Conservation (phyloP, 2,329 filamentous ascomycete species). For the Botrytis squamosa region DNA sequence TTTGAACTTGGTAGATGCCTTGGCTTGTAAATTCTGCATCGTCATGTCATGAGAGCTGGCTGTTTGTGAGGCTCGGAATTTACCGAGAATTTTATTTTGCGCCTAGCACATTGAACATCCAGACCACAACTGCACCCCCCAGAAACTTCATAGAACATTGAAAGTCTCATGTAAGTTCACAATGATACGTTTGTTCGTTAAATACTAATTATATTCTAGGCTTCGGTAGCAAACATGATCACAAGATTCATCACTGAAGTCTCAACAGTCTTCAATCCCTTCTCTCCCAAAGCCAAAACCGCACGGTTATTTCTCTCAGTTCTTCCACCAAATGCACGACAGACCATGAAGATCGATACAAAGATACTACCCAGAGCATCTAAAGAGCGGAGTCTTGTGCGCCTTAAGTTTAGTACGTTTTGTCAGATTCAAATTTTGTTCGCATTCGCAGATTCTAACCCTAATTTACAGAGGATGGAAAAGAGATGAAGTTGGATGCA, state of each 20-base stretch:
- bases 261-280: constrained; percentile 87
- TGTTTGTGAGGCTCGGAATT: constrained; percentile 10
- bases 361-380: constrained; percentile 71
- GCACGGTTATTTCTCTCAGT: constrained; percentile 85
- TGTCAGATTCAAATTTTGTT: neutral
- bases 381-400: constrained; percentile 65
- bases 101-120: constrained; percentile 1
- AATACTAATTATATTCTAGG: neutral
- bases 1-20: neutral
- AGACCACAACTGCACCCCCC: constrained; percentile 5
- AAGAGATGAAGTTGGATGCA: constrained; percentile 79
- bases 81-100: constrained; percentile 13
- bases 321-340: constrained; percentile 76
- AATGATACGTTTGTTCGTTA: neutral
- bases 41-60: constrained; percentile 2
- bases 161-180: constrained; percentile 13
- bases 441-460: constrained; percentile 28
- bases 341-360: constrained; percentile 74
- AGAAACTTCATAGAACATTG: constrained; percentile 1
- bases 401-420: constrained; percentile 78
- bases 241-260: constrained; percentile 85
- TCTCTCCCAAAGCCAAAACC: constrained; percentile 74
- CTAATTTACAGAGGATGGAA: constrained; percentile 73
- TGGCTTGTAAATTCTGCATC: neutral
- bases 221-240: constrained; percentile 60